Percentiles rank a stretch among this genome's conserved stretches.
Conservation (phyloP, 139 green algal genomes). For the Chlorella sorokiniana region DNA sequence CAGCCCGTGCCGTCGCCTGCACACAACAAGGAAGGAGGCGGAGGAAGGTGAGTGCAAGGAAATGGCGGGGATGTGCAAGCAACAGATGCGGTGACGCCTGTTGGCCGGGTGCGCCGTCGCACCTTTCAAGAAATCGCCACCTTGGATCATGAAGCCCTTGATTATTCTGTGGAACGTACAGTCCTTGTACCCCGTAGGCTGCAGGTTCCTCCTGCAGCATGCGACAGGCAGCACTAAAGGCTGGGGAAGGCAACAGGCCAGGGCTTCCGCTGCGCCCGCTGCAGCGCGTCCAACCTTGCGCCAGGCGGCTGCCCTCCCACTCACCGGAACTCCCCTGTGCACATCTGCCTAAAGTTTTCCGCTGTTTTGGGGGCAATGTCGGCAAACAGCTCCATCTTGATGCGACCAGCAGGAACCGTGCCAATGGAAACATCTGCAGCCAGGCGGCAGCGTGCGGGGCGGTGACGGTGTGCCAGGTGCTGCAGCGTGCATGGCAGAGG, state of each 20-base stretch:
- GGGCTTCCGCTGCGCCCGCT: too few species aligned
- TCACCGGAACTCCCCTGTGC: slow-evolving; percentile 90
- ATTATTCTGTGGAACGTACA: slow-evolving; percentile 95
- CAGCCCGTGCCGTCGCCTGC: slow-evolving; percentile 91
- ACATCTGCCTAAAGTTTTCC: slow-evolving; percentile 94
- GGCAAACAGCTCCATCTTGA: slow-evolving; percentile 94
- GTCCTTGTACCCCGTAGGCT: slow-evolving; percentile 85
- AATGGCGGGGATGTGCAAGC: neutral
- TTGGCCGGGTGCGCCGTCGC: neutral
- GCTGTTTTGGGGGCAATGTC: slow-evolving; percentile 86
- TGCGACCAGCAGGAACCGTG: slow-evolving; percentile 69
- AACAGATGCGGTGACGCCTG: neutral
- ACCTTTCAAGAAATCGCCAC: slow-evolving; percentile 35
- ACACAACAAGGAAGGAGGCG: neutral
- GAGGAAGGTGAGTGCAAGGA: neutral
- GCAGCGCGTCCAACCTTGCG: too few species aligned
- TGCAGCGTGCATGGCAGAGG: neutral
- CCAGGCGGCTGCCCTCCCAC: too few species aligned
- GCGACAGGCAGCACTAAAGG: neutral
- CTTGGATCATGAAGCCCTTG: slow-evolving; percentile 93
- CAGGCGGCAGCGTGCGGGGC: neutral
- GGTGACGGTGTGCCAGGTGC: neutral
- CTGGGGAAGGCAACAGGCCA: neutral
- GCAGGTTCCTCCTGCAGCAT: slow-evolving; percentile 72
- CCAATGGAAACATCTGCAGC: slow-evolving; percentile 89